Evolutionary conservation across 2,329 filamentous ascomycete species (phyloP), one percentile per base, ranked within the genome.

Genomic region (Penicillium aurantiogriseum): DNA sequence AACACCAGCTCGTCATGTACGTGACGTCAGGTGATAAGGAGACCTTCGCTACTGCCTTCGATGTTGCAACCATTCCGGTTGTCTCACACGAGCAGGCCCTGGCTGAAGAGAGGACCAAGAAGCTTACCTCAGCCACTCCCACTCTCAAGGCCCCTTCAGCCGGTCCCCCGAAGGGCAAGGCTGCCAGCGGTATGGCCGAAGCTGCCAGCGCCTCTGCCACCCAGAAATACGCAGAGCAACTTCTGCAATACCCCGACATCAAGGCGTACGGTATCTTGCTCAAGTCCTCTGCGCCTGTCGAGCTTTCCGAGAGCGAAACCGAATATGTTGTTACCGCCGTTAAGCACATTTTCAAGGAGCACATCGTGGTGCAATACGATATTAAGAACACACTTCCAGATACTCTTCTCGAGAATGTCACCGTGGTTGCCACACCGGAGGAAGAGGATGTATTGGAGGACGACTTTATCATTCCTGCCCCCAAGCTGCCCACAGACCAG

Each of bases 331-430:
- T 99, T 59, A 87, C 85, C 36, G 88, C 94, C 23, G 85, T 97
- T 76, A 99, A 99, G 81, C 94, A 99, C 74, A 87, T 99, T 69
- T 99, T 97, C 87, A 96, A 96, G 79, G 91, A 96, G 74, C 91
- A 97, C 71, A 82, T 99, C 70, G 93, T 99, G 35, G 80, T 99
- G 54, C 94, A 99, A 72, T 99, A 94, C 76, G 91, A 97, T 72
- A 87, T 99, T 75, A 97, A 96, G 83, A 99, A 99, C 80, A 99
- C 94, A 2, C 83, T 99, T 11, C 88, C 91, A 13, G 91, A 92
- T 60, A 96, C 92, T 17, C 85, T 99, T 29, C 82, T 97, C 35
- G 91, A 96, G 73, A 91, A 96, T 61, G 91, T 96, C 17, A 91
- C 90, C 0, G 86, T 96, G 39, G 84, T 92, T 19, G 89, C 89